Percentiles rank a stretch among this genome's conserved stretches.
Conservation (phyloP, 1,284 basidiomycete genomes). For the Moniliophthora roreri region DNA sequence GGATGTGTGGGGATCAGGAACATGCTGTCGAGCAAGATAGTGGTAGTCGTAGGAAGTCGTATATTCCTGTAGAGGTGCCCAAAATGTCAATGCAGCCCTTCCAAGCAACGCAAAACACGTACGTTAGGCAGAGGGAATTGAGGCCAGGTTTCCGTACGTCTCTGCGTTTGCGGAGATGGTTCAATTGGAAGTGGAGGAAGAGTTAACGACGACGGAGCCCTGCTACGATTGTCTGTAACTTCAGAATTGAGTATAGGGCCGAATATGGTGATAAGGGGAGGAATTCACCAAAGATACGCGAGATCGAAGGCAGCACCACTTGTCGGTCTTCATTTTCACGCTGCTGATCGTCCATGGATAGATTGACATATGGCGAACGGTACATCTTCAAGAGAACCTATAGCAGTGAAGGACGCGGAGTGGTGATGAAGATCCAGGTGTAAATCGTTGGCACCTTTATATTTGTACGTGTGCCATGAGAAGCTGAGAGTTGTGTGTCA, state of each 20-base stretch:
- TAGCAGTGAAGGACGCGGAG: not conserved
- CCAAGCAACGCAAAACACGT: not conserved
- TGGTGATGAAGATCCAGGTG: not conserved
- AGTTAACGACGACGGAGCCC: slow-evolving; percentile 18
- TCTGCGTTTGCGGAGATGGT: not conserved
- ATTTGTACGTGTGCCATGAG: not conserved
- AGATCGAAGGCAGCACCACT: slow-evolving; percentile 25
- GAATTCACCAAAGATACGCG: slow-evolving; percentile 23
- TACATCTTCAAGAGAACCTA: slow-evolving; percentile 12
- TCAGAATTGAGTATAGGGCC: not conserved
- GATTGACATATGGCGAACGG: slow-evolving; percentile 12
- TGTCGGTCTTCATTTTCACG: slow-evolving; percentile 17
- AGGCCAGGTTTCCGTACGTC: slow-evolving; percentile 11
- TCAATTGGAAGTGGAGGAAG: slow-evolving; percentile 21
- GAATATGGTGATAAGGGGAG: not conserved
- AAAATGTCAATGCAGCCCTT: not conserved
- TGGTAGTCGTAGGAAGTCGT: not conserved
- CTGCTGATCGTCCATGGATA: slow-evolving; percentile 9
- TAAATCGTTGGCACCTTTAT: not conserved
- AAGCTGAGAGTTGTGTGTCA: too few species aligned
- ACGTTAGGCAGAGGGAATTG: slow-evolving; percentile 11
- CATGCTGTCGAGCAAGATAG: not conserved
- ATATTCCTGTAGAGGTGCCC: not conserved
- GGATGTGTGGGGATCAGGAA: slow-evolving; percentile 15
- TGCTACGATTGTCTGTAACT: slow-evolving; percentile 10